Evolutionary conservation across 352 stramenopile genomes (phyloP), one percentile per base, ranked within the genome.

Genomic region (Pythium brachiatum): DNA sequence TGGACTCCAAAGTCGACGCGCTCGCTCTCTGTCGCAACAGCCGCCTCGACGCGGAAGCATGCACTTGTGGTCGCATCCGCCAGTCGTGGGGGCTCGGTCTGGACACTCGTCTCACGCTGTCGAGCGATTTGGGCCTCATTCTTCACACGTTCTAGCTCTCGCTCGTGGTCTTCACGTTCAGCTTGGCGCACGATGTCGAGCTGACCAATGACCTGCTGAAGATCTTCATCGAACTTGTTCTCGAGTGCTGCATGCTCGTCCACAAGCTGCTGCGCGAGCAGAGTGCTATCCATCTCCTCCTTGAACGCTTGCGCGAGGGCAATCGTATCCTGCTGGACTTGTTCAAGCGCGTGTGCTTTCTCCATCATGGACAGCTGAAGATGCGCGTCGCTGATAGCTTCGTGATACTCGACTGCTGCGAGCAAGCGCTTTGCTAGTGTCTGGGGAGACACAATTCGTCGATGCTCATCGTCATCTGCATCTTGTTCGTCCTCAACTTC

Each of bases 361-460:
- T 89, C 81, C 69, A 92, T 83, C 57, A 78, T 70, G 0, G 72
- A 62, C 11, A 90, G 34, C 39, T 90, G 79, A 18, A 88, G 48
- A 23, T 89, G 81, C 0, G 83, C 83, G 2, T 88, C 77, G 25
- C 81, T 70, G 26, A 92, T 77, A 1, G 76, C 68, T 57, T 92
- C 83, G 53, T 89, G 79, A 34, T 84, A 89, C 47, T 86, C 83
- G 1, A 92, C 76, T 31, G 81, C 81, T 7, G 81, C 81, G 7
- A 92, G 62, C 27, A 92, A 44, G 12, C 58, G 68, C 31, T 70
- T 78, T 0, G 81, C 75, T 0, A 92, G 74, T 2, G 79, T 72
- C 18, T 62, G 69, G 1, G 83, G 79, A 0, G 83, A 90, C 47
- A 84, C 62, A 12, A 77, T 34, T 0, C 62, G 62, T 23, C 18